Evolutionary conservation across 805 yeast genomes (phyloP).

Genomic region (Cyberlindnera amylophila): DNA sequence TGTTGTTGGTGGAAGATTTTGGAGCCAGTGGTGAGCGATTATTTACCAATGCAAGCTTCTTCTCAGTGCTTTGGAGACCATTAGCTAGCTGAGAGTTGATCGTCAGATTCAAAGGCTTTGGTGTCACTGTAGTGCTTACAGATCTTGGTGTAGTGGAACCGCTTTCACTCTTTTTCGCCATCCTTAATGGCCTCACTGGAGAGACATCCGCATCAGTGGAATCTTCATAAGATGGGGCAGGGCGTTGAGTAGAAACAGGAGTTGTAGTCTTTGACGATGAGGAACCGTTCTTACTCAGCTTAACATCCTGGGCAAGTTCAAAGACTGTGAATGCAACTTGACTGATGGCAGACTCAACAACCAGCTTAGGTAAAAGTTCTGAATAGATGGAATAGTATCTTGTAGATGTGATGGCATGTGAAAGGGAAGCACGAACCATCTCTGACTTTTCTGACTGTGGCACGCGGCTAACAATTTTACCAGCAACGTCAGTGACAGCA

Average conservation of each 20-base stretch:
- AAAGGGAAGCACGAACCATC: slow-evolving; percentile 59
- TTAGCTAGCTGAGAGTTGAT: slow-evolving; percentile 20
- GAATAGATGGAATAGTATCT: slow-evolving; percentile 67
- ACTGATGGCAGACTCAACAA: slow-evolving; percentile 71
- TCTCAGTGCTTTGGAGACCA: slow-evolving; percentile 4
- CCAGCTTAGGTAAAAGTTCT: slow-evolving; percentile 61
- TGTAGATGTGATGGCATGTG: slow-evolving; percentile 72
- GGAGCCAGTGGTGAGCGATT: slow-evolving; percentile 3
- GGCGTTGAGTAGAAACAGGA: slow-evolving; percentile 2
- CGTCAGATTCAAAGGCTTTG: slow-evolving; percentile 20
- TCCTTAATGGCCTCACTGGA: slow-evolving; percentile 66
- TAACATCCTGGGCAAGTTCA: slow-evolving; percentile 54
- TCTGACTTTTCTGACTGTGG: slow-evolving; percentile 39
- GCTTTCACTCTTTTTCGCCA: slow-evolving; percentile 49
- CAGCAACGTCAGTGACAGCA: slow-evolving; percentile 38
- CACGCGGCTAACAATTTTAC: slow-evolving; percentile 27
- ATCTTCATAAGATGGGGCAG: slow-evolving; percentile 1
- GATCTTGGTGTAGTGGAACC: slow-evolving; percentile 10
- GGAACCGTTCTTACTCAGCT: slow-evolving; percentile 30
- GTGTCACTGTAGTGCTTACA: slow-evolving; percentile 14
- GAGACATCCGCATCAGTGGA: slow-evolving; percentile 26
- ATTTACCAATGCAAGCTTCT: background rate
- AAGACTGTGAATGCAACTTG: slow-evolving; percentile 68
- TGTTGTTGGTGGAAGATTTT: background rate
- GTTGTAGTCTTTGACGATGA: background rate